A percentile compares a stretch with the other conserved stretches of the same genome.
Conservation (phyloP, 2,329 filamentous ascomycete species). For the Eutypa lata region DNA sequence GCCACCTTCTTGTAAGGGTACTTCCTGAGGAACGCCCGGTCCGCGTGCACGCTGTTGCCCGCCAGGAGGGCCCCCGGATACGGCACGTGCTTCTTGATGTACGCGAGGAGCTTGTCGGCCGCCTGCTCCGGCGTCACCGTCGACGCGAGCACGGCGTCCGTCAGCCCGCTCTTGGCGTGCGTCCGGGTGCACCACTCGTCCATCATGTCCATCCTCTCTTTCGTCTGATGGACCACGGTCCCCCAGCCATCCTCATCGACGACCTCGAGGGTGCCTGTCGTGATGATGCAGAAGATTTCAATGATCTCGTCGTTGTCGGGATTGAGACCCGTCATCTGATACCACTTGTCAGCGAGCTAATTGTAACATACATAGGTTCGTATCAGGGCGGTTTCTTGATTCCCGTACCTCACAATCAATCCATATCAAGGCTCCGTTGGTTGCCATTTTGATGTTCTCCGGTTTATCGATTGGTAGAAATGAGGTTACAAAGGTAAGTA, state of each 20-base stretch:
- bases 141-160: slow-evolving; percentile 70
- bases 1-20: slow-evolving; percentile 71
- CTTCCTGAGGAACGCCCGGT: slow-evolving; percentile 74
- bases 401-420: slow-evolving; percentile 63
- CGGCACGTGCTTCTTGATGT: slow-evolving; percentile 72
- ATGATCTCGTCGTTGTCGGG: slow-evolving; percentile 78
- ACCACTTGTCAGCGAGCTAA: background rate
- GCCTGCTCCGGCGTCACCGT: slow-evolving; percentile 69
- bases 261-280: slow-evolving; percentile 72
- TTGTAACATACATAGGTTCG: background rate
- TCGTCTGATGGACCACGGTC: slow-evolving; percentile 70
- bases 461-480: too few species aligned
- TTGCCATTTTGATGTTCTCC: slow-evolving; percentile 17
- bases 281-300: slow-evolving; percentile 90
- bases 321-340: slow-evolving; percentile 87
- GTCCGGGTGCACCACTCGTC: slow-evolving; percentile 84
- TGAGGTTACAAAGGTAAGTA: too few species aligned
- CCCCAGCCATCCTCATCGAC: slow-evolving; percentile 78
- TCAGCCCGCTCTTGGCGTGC: slow-evolving; percentile 79
- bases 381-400: too few species aligned
- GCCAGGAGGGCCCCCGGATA: slow-evolving; percentile 71
- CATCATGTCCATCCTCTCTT: slow-evolving; percentile 71
- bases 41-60: slow-evolving; percentile 90
- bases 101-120: slow-evolving; percentile 68
- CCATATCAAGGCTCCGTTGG: slow-evolving; percentile 67